A percentile compares a stretch with the other conserved stretches of the same genome.
Conservation (phyloP, 768 basidiomycete genomes). For the Russula lepida region DNA sequence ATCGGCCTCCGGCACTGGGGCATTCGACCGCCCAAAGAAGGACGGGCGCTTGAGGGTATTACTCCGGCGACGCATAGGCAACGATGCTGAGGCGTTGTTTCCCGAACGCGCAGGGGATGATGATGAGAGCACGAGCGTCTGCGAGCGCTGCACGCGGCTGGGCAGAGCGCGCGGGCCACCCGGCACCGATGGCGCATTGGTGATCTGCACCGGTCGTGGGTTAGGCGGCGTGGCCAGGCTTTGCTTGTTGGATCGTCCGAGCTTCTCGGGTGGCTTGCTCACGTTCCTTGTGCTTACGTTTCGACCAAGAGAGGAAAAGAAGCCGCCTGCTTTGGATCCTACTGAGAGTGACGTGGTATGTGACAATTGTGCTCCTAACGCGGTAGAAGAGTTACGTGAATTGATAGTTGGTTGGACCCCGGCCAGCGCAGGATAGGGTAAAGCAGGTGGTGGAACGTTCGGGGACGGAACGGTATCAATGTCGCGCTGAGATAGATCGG, state of each 20-base stretch:
- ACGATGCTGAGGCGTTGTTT: constrained; percentile 35
- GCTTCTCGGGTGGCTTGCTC: not conserved
- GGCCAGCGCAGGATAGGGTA: constrained; percentile 73
- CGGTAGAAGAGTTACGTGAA: constrained; percentile 14
- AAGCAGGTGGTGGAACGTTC: constrained; percentile 42
- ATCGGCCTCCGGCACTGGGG: not conserved
- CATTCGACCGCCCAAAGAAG: constrained; percentile 25
- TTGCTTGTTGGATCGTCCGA: constrained; percentile 29
- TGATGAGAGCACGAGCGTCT: constrained; percentile 48
- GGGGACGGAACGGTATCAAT: constrained; percentile 43
- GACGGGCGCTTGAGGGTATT: constrained; percentile 26
- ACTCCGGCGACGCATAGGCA: constrained; percentile 12
- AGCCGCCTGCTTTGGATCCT: constrained; percentile 1
- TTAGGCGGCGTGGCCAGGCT: constrained; percentile 22
- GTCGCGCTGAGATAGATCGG: constrained; percentile 46
- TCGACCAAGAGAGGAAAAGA: constrained; percentile 11
- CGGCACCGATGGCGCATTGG: constrained; percentile 46
- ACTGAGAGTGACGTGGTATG: not conserved
- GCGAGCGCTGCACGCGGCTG: constrained; percentile 50
- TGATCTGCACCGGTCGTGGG: constrained; percentile 29
- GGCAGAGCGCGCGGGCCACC: constrained; percentile 70
- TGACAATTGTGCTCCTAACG: constrained; percentile 1
- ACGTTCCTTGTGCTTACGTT: constrained; percentile 24
- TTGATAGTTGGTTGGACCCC: constrained; percentile 17
- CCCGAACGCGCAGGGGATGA: constrained; percentile 27